These are phyloP conservation scores for Tolypocladium capitatum DNA, from an alignment of 2,329 filamentous ascomycete genomes.

Conservation along the genomic window DNA sequence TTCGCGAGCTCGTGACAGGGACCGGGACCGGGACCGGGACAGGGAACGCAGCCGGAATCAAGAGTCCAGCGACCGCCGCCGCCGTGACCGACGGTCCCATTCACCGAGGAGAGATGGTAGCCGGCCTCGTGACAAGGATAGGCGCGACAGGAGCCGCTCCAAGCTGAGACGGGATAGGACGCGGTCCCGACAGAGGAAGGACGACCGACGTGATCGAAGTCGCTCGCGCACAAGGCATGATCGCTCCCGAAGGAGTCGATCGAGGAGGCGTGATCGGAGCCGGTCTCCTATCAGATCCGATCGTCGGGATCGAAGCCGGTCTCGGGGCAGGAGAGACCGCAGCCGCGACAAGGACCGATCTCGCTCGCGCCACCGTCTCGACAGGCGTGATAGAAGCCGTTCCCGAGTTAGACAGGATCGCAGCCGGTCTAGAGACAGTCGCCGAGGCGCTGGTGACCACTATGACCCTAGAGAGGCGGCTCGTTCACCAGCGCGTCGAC, in stretches of 20 bases:
- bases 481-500: conserved; percentile 11
- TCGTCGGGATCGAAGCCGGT: conserved; percentile 17
- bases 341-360: conserved; percentile 12
- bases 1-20: conserved; percentile 15
- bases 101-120: conserved; percentile 24
- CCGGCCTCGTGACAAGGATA: conserved; percentile 17
- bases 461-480: conserved; percentile 8
- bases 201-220: conserved; percentile 18
- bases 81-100: conserved; percentile 22
- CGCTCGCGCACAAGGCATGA: conserved; percentile 20
- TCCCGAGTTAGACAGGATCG: conserved; percentile 12
- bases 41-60: conserved; percentile 17
- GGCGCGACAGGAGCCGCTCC: conserved; percentile 24
- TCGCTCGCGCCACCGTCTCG: conserved; percentile 13
- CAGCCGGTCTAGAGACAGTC: conserved; percentile 10
- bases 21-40: conserved; percentile 9
- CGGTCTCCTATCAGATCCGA: conserved; percentile 20
- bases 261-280: conserved; percentile 22
- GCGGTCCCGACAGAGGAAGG: conserved; percentile 23
- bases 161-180: conserved; percentile 23
- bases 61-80: conserved; percentile 16
- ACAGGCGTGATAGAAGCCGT: conserved; percentile 18
- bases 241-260: conserved; percentile 21
- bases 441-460: conserved; percentile 8
- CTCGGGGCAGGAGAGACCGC: conserved; percentile 10